Percentiles rank a stretch among this genome's conserved stretches.
These are phyloP conservation scores for Tephrocybe sp. DNA, from an alignment of 768 basidiomycete species.

Conservation along the genomic window DNA sequence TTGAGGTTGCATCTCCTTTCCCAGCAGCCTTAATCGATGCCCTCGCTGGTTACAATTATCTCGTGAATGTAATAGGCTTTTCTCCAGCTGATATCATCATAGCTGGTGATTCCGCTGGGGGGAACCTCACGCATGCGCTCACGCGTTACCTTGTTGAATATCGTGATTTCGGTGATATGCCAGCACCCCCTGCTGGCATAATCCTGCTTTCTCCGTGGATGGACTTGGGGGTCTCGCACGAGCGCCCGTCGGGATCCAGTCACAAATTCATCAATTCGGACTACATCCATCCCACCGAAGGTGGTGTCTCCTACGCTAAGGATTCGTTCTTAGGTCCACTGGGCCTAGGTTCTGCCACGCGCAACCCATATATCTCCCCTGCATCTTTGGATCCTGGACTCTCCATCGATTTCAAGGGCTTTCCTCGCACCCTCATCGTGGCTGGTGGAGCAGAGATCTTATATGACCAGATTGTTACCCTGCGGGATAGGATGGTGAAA, in stretches of 20 bases:
- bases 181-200: slow-evolving; percentile 43
- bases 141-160: slow-evolving; percentile 45
- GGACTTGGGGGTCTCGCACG: slow-evolving; percentile 45
- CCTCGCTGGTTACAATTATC: slow-evolving; percentile 70
- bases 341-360: slow-evolving; percentile 39
- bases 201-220: slow-evolving; percentile 55
- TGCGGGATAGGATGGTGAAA: slow-evolving; percentile 45
- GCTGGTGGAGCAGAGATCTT: slow-evolving; percentile 56
- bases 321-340: slow-evolving; percentile 46
- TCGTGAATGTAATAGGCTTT: slow-evolving; percentile 56
- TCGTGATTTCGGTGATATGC: slow-evolving; percentile 32
- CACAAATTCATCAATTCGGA: slow-evolving; percentile 30
- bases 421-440: slow-evolving; percentile 59
- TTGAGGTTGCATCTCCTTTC: slow-evolving; percentile 52
- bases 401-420: slow-evolving; percentile 45
- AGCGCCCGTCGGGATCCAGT: slow-evolving; percentile 35
- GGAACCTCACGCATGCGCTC: slow-evolving; percentile 64
- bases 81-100: slow-evolving; percentile 59
- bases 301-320: slow-evolving; percentile 27
- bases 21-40: slow-evolving; percentile 75
- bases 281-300: slow-evolving; percentile 25
- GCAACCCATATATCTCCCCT: slow-evolving; percentile 59
- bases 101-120: slow-evolving; percentile 77
- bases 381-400: slow-evolving; percentile 39
- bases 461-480: slow-evolving; percentile 47